phyloP scores from a whole-genome alignment of 148 eudicot species.

The Dianthus caryophyllus region DNA sequence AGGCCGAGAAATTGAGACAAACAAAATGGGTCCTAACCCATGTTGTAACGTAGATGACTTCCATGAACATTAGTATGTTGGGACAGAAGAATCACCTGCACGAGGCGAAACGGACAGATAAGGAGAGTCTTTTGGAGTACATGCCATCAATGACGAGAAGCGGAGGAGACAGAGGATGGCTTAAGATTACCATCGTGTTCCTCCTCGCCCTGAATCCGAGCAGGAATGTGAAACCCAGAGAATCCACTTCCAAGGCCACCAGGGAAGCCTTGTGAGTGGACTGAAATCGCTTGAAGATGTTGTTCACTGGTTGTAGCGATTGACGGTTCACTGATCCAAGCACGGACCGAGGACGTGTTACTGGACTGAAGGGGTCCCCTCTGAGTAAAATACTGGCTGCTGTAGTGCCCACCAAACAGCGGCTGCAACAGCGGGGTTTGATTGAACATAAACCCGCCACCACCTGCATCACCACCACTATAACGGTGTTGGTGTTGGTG shows the following conservation, averaged over 20 bases:
- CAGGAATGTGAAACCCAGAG: constrained; percentile 75
- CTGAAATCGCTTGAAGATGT: constrained; percentile 41
- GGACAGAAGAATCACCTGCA: constrained; percentile 32
- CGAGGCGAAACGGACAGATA: constrained; percentile 13
- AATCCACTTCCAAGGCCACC: constrained; percentile 72
- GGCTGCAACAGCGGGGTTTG: constrained; percentile 49
- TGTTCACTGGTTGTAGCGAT: constrained; percentile 28
- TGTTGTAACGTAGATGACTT: too few relatives aligned
- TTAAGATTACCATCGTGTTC: constrained; percentile 75
- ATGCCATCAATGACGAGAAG: constrained; percentile 70
- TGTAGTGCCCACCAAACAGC: constrained; percentile 51
- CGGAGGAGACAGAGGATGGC: constrained; percentile 98
- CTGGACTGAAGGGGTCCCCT: constrained; percentile 99
- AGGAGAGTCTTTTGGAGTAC: constrained; percentile 20
- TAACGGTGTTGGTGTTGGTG: neutral
- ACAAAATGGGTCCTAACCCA: too few relatives aligned
- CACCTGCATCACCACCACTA: constrained; percentile 11
- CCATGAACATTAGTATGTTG: too few relatives aligned
- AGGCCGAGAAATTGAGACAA: too few relatives aligned
- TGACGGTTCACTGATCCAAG: constrained; percentile 70
- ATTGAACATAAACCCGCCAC: constrained; percentile 43
- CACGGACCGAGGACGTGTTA: constrained; percentile 80
- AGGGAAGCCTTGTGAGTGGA: constrained; percentile 44
- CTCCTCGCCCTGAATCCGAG: constrained; percentile 96
- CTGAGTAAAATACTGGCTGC: constrained; percentile 72